These are phyloP conservation scores for Cryphonectria naterciae DNA, from an alignment of 2,329 filamentous ascomycete genomes.

Conservation along the genomic window DNA sequence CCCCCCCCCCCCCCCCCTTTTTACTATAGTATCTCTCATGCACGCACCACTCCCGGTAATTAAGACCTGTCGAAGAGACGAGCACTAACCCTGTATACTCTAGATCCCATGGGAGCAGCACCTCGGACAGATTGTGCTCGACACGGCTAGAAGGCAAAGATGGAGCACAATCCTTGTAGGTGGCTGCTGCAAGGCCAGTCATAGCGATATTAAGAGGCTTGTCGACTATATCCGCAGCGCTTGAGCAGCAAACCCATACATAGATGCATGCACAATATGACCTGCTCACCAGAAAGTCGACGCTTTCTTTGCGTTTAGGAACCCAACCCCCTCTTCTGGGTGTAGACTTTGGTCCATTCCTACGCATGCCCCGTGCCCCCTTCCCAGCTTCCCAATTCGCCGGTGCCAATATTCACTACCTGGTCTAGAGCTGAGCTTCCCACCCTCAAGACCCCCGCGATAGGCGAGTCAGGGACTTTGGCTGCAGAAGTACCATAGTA, in stretches of 20 bases:
- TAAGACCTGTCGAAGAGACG: neutral
- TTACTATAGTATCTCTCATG: neutral
- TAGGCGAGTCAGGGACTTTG: neutral
- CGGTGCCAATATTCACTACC: neutral
- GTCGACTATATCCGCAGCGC: conserved; percentile 10
- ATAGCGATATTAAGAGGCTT: conserved; percentile 33
- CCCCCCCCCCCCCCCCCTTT: neutral
- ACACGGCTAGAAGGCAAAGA: conserved; percentile 40
- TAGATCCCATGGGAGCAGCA: conserved; percentile 51
- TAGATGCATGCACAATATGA: neutral
- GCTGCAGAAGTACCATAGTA: neutral
- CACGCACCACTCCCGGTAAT: neutral
- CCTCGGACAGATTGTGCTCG: conserved; percentile 46
- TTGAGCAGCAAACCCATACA: neutral
- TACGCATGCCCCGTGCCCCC: neutral
- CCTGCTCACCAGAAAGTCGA: neutral
- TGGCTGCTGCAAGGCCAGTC: conserved; percentile 57
- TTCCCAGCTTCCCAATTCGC: neutral
- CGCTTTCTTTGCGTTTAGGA: neutral
- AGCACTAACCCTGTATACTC: neutral
- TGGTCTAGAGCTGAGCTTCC: neutral
- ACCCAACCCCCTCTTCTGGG: neutral
- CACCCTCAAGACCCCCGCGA: neutral
- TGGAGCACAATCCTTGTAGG: conserved; percentile 56
- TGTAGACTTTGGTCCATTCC: neutral